Base-by-base conservation (phyloP, 2,329 filamentous ascomycete species). In the Fusarium burgessii region DNA sequence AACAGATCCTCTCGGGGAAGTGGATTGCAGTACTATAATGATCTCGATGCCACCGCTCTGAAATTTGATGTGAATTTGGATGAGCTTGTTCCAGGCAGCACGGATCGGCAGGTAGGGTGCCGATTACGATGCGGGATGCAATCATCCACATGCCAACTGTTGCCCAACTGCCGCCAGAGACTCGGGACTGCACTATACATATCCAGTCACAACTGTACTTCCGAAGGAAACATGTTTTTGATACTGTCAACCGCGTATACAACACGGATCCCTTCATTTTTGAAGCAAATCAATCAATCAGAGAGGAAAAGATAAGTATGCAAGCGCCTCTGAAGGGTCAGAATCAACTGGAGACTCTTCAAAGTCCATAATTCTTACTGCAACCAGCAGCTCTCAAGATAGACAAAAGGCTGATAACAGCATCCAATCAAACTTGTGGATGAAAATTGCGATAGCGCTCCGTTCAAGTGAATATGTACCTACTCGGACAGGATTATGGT, bases 81-180 rank as follows among this genome's bases (percentile, higher is more conserved):
- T 32, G 54, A 25, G 14, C 27, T 36, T 52, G 40, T 38, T 51
- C 40, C 29, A 60, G 49, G 36, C 32, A 56, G 10, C 15, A 38
- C 15, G 23, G 49, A 47, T 50, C 36, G 25, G 54, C 47, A 52
- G 36, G 42, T 23, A 56, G 47, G 47, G 52, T 64, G 63, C 55
- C 62, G 55, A 38, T 51, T 64, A 69, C 58, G 46, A 70, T 58
- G 58, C 63, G 56, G 66, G 65, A 71, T 70, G 58, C 36, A 36
- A 56, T 75, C 66, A 70, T 56, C 58, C 62, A 67, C 74, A 76
- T 76, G 66, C 76, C 71, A 75, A 56, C 33, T 50, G 38, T 49
- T 62, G 61, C 65, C 61, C 65, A 52, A 55, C 61, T 58, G 41
- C 49, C 59, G 58, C 66, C 68, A 65, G 52, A 68, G 57, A 66